Percentiles rank a stretch among this genome's conserved stretches.
Evolutionary conservation across 805 yeast species (phyloP).

Genomic region (Suhomyces xylopsoci): DNA sequence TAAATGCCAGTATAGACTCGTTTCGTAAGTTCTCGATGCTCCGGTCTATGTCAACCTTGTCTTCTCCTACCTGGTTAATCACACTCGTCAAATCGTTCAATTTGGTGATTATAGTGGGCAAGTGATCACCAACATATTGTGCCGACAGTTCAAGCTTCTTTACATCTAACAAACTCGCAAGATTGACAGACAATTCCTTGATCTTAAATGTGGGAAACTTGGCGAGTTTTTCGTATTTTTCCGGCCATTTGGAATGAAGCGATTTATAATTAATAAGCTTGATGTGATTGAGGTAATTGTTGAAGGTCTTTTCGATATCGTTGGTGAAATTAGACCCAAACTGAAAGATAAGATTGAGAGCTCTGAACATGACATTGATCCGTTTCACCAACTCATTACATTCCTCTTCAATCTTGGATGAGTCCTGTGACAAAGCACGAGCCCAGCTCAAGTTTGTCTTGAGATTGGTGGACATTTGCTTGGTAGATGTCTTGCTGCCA

Average conservation of each 20-base stretch:
- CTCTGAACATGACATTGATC: constrained; percentile 41
- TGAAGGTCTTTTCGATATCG: constrained; percentile 49
- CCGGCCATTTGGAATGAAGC: constrained; percentile 34
- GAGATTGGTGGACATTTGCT: constrained; percentile 17
- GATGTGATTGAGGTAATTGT: constrained; percentile 33
- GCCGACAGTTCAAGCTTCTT: constrained; percentile 29
- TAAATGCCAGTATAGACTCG: constrained; percentile 31
- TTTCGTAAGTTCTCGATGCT: constrained; percentile 41
- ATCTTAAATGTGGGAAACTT: constrained; percentile 36
- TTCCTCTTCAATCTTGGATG: constrained; percentile 29
- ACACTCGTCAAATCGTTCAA: constrained; percentile 31
- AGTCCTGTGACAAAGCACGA: constrained; percentile 42
- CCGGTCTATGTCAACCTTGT: constrained; percentile 35
- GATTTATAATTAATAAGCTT: constrained; percentile 41
- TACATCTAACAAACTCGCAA: constrained; percentile 33
- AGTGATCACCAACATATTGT: constrained; percentile 17
- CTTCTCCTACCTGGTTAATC: constrained; percentile 37
- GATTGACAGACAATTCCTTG: constrained; percentile 20
- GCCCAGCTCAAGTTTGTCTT: constrained; percentile 53
- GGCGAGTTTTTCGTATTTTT: constrained; percentile 33
- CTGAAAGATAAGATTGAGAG: constrained; percentile 46
- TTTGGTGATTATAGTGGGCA: constrained; percentile 29
- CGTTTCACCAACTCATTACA: constrained; percentile 28
- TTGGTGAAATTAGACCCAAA: constrained; percentile 47
- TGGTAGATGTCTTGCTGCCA: background rate